Evolutionary conservation across 2,329 filamentous ascomycete species (phyloP), one percentile per base, ranked within the genome.

Genomic region (Thelonectria blattea): DNA sequence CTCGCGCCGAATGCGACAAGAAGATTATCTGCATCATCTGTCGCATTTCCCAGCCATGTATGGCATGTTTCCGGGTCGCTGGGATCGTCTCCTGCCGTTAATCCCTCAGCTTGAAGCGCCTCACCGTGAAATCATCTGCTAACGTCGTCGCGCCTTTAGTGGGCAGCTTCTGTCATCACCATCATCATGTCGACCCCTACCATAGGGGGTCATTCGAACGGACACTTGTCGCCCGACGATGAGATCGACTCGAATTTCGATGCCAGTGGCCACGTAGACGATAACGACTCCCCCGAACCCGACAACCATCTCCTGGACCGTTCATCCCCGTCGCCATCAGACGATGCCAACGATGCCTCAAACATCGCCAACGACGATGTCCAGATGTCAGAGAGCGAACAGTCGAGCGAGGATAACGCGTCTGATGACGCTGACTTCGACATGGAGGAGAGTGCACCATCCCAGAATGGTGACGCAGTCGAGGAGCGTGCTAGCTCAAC

Each of bases 341-440:
- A 79, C 57, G 76, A 77, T 62, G 74, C 73, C 59, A 78, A 82
- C 67, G 75, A 77, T 39, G 74, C 72, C 56, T 74, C 75, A 58
- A 78, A 78, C 71, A 73, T 79, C 65, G 66, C 72, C 63, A 74
- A 76, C 53, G 73, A 78, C 54, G 77, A 77, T 48, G 67, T 73
- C 58, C 75, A 75, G 49, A 75, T 76, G 59, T 79, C 81, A n/a
- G 80, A 81, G 56, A 77, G 76, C 42, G 78, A 82, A 58, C 79
- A 78, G 42, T 80, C 82, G 1, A 82, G 80, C 43, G 76, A 80
- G 22, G 81, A 85, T 62, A 82, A 87, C 71, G 84, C 79, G 62
- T 88, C 85, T 5, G 87, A 89, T 60, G 88, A 91, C 75, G 88
- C 78, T 65, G 92, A 97, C 75, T 96, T 91, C 72, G 91, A 92